phyloP scores from a whole-genome alignment of 2,329 filamentous ascomycete species.

The Aspergillus neoniger region DNA sequence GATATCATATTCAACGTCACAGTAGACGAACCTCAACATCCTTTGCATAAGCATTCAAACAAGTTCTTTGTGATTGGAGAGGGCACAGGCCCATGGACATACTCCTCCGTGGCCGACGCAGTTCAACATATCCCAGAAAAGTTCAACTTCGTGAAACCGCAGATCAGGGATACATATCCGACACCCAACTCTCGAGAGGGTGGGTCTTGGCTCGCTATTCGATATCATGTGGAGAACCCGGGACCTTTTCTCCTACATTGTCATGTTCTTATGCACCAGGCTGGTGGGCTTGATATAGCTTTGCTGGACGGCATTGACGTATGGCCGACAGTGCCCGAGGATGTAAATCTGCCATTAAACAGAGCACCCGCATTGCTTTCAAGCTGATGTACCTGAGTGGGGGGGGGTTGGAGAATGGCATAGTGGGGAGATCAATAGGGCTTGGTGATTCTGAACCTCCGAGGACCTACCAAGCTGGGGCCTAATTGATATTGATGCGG shows the following conservation, averaged over 20 bases:
- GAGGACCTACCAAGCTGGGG: too few species aligned
- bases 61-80: constrained; percentile 48
- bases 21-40: constrained; percentile 40
- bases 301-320: constrained; percentile 52
- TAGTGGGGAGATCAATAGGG: too few species aligned
- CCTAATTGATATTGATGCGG: too few species aligned
- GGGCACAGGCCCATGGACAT: constrained; percentile 43
- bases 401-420: too few species aligned
- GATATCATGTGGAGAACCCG: constrained; percentile 51
- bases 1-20: constrained; percentile 39
- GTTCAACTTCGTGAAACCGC: constrained; percentile 49
- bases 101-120: constrained; percentile 45
- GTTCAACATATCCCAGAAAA: constrained; percentile 38
- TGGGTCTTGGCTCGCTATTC: constrained; percentile 47
- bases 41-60: constrained; percentile 53
- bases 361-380: too few species aligned
- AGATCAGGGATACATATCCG: constrained; percentile 45
- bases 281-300: constrained; percentile 51
- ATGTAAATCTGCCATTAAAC: background rate
- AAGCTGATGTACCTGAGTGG: too few species aligned
- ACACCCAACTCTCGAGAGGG: constrained; percentile 27
- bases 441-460: too few species aligned
- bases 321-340: constrained; percentile 42
- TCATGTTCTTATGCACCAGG: constrained; percentile 52
- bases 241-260: constrained; percentile 54